A percentile compares a stretch with the other conserved stretches of the same genome.
phyloP scores from a whole-genome alignment of 2,329 filamentous ascomycete genomes.

The Lachnellula arida region DNA sequence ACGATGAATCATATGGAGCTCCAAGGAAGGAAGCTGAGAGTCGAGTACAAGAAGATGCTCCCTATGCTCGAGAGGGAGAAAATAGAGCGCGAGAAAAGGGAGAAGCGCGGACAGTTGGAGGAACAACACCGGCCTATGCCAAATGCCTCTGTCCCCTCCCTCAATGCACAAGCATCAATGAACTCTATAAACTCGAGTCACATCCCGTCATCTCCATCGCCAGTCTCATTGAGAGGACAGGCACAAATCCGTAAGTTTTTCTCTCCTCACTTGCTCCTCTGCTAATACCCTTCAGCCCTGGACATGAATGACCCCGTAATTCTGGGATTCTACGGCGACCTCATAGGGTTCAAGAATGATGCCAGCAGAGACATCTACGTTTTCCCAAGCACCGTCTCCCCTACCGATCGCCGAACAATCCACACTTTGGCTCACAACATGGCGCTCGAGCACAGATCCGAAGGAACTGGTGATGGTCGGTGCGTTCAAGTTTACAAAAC shows the following conservation, averaged over 20 bases:
- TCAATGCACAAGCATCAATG: constrained; percentile 82
- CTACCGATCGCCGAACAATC: constrained; percentile 81
- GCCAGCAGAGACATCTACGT: constrained; percentile 72
- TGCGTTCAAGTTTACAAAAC: constrained; percentile 86
- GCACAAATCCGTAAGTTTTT: constrained; percentile 16
- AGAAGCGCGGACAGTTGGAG: constrained; percentile 76
- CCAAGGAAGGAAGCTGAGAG: constrained; percentile 86
- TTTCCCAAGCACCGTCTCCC: constrained; percentile 75
- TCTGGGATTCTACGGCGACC: constrained; percentile 83
- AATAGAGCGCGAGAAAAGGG: background rate
- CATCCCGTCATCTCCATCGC: constrained; percentile 37
- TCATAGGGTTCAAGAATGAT: constrained; percentile 84
- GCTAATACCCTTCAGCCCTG: constrained; percentile 44
- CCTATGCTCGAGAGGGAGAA: constrained; percentile 86
- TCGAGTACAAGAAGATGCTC: constrained; percentile 99
- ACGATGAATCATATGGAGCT: constrained; percentile 94
- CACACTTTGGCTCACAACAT: constrained; percentile 95
- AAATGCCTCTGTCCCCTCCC: constrained; percentile 39
- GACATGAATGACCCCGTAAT: constrained; percentile 90
- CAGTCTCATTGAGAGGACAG: constrained; percentile 27
- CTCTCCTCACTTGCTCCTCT: constrained; percentile 6
- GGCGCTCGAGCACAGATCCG: constrained; percentile 84
- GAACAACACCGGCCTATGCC: constrained; percentile 82
- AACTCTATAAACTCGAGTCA: constrained; percentile 66
- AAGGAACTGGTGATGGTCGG: constrained; percentile 79